Base-by-base conservation (phyloP, 192 early-diverging fungal genomes). In the Podila verticillata region DNA sequence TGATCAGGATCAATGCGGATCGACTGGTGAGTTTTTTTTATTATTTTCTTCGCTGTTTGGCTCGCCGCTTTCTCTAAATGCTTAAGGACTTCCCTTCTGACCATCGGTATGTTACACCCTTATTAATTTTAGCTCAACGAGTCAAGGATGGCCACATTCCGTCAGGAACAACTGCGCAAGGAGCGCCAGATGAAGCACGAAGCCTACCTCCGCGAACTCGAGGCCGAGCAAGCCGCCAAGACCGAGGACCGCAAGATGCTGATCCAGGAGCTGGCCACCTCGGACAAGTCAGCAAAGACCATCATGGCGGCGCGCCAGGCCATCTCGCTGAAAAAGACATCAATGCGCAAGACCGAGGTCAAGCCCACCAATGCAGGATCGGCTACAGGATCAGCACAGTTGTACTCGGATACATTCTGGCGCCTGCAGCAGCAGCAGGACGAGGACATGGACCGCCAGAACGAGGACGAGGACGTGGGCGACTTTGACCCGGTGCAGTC, bases 1-100 rank as follows among this genome's bases (percentile, higher is more conserved):
- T 88, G 17, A 98, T 98, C 79, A 86, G 87, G 26, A 83, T 80
- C 20, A 95, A 95, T 72, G 84, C 85, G 48, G 85, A 88, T 60
- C 88, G 82, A 47, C 79, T 75, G 87, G 92, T 86, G 90, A 84
- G 68, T 34, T 58, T 54, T 84, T 28, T 62, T n/a, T 36, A 56
- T 59, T 19, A 17, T 48, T 35, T 54, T 9, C 39, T 36, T 48
- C 17, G 17, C 30, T 15, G 12, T 30, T 58, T n/a, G 24, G 1
- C 70, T n/a, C 29, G 12, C 22, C 15, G 34, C n/a, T 5, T 39
- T 73, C 6, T 28, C 5, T 62, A 34, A n/a, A 8, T 20, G 9
- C 20, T 68, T 22, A 15, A 24, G 22, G 19, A n/a, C 20, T 28
- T 6, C 51, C 13, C 17, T 35, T 35, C 13, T 44, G 22, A 54